These are phyloP conservation scores for Blastobotrys muscicola DNA, from an alignment of 805 yeast species.

Conservation along the genomic window DNA sequence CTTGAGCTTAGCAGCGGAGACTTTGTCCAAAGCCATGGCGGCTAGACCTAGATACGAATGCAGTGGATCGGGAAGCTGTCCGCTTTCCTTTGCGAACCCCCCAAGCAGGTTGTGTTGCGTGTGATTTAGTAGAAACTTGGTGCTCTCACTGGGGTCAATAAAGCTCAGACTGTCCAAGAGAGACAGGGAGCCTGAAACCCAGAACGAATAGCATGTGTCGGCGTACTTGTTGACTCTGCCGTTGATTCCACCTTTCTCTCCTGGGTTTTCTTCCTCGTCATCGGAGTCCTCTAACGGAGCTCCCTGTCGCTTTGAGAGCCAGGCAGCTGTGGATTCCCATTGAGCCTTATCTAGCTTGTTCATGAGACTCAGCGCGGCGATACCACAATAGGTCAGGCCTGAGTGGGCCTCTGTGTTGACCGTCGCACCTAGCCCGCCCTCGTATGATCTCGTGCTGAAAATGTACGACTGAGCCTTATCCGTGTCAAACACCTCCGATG, in stretches of 20 bases:
- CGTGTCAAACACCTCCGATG: constrained; percentile 30
- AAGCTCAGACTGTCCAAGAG: constrained; percentile 31
- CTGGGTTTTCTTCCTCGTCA: not conserved
- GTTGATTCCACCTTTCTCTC: constrained; percentile 57
- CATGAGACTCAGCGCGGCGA: constrained; percentile 47
- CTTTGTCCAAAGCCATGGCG: constrained; percentile 30
- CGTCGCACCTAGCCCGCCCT: constrained; percentile 65
- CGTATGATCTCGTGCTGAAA: constrained; percentile 29
- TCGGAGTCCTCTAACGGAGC: constrained; percentile 15
- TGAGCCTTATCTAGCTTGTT: constrained; percentile 20
- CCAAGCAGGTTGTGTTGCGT: constrained; percentile 62
- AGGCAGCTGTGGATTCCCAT: constrained; percentile 1
- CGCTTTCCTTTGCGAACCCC: constrained; percentile 66
- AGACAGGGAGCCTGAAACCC: constrained; percentile 57
- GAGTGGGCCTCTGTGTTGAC: constrained; percentile 62
- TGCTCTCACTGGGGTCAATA: constrained; percentile 30
- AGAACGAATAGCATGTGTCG: constrained; percentile 84
- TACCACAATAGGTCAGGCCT: constrained; percentile 79
- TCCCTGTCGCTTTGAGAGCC: constrained; percentile 53
- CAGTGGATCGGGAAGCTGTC: constrained; percentile 47
- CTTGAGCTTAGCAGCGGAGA: constrained; percentile 7
- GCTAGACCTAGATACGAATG: constrained; percentile 52
- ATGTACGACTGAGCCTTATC: constrained; percentile 34
- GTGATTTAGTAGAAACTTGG: constrained; percentile 37
- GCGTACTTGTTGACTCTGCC: constrained; percentile 79